Evolutionary conservation across 148 eudicot species (phyloP).

Genomic region (Silene uniflora): DNA sequence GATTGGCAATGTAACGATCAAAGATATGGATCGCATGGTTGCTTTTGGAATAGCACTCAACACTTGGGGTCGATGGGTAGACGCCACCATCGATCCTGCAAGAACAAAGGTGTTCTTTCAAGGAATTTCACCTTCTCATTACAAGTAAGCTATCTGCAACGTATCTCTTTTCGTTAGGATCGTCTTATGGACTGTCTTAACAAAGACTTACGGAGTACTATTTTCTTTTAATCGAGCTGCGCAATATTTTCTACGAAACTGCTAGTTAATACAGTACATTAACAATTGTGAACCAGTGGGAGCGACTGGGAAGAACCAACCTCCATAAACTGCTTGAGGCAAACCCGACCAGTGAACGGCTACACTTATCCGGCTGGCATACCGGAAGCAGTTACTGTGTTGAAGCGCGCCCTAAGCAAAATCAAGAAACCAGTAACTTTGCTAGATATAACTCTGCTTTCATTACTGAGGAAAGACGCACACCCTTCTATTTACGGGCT

Average conservation of each 20-base stretch:
- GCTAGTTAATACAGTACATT: neutral
- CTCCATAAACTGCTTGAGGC: conserved; percentile 48
- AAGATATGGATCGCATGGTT: conserved; percentile 70
- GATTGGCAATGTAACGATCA: conserved; percentile 38
- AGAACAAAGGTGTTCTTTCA: conserved; percentile 76
- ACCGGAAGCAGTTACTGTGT: conserved; percentile 46
- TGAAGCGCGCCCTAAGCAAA: conserved; percentile 56
- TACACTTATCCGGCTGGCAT: conserved; percentile 55
- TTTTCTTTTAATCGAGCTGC: neutral
- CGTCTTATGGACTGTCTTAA: neutral
- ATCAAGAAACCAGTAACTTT: conserved; percentile 58
- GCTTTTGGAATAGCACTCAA: conserved; percentile 72
- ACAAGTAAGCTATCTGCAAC: conserved; percentile 54
- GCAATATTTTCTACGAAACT: too few species aligned
- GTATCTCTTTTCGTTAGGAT: neutral
- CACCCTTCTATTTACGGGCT: conserved; percentile 71
- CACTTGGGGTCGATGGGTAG: conserved; percentile 89
- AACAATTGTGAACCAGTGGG: conserved; percentile 45
- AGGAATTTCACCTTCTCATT: conserved; percentile 95
- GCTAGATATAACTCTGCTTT: conserved; percentile 68
- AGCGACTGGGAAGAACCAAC: conserved; percentile 67
- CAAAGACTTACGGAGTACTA: too few species aligned
- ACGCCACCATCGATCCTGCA: conserved; percentile 55
- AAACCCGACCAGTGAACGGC: conserved; percentile 50
- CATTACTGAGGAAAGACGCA: conserved; percentile 67